Conservation (phyloP, 345 rosid species). For the Ricinus communis region DNA sequence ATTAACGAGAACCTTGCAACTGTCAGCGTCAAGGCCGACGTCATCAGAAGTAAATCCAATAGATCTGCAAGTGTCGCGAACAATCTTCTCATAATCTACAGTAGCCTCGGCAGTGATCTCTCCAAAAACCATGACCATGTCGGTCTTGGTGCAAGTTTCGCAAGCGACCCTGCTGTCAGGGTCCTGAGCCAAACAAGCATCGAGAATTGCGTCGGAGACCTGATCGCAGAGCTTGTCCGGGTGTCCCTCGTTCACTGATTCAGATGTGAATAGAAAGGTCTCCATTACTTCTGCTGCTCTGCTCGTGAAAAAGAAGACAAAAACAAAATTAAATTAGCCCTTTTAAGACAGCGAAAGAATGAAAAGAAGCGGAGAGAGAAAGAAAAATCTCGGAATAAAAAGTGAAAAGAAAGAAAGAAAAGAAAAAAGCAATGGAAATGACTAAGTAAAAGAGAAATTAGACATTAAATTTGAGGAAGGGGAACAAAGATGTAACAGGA, state of each 20-base stretch:
- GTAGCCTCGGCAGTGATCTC: slow-evolving; percentile 23
- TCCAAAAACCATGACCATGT: slow-evolving; percentile 25
- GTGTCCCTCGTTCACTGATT: slow-evolving; percentile 22
- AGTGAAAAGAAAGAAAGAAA: too few relatives aligned
- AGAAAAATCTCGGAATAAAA: too few relatives aligned
- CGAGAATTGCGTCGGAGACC: slow-evolving; percentile 18
- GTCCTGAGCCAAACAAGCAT: slow-evolving; percentile 23
- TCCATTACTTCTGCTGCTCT: not conserved
- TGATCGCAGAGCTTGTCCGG: slow-evolving; percentile 23
- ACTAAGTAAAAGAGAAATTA: too few relatives aligned
- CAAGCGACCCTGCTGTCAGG: slow-evolving; percentile 22
- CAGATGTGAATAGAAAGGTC: slow-evolving; percentile 20
- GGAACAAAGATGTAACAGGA: too few relatives aligned
- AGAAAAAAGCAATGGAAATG: too few relatives aligned
- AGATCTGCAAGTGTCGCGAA: slow-evolving; percentile 17
- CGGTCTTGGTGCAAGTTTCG: slow-evolving; percentile 22
- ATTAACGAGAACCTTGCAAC: slow-evolving; percentile 20
- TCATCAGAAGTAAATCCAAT: slow-evolving; percentile 21
- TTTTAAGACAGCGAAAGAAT: too few relatives aligned
- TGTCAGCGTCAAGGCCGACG: slow-evolving; percentile 23
- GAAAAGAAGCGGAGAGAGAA: too few relatives aligned
- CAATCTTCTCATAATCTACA: slow-evolving; percentile 20
- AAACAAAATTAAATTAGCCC: too few relatives aligned
- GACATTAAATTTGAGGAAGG: too few relatives aligned
- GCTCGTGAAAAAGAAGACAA: not conserved